phyloP scores from a whole-genome alignment of 257 asterid genomes.

The Jasminum sambac region DNA sequence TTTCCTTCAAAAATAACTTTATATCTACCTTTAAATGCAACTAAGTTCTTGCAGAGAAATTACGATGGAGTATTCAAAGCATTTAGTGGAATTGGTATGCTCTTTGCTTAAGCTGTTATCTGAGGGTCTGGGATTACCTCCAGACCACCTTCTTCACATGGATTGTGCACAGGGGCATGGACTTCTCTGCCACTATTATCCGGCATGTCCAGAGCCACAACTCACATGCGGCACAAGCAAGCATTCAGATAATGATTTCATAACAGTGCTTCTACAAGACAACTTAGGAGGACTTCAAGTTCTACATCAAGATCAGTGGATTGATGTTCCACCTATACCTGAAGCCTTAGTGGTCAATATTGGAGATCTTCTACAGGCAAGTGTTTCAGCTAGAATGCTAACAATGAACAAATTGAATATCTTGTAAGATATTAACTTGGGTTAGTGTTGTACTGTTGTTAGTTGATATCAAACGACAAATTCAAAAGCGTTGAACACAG shows the following conservation, averaged over 20 bases:
- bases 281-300: constrained; percentile 20
- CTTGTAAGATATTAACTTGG: not conserved
- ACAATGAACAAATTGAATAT: not conserved
- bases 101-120: constrained; percentile 13
- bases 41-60: constrained; percentile 6
- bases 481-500: constrained; percentile 29
- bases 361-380: constrained; percentile 25
- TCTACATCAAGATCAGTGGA: constrained; percentile 18
- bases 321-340: constrained; percentile 17
- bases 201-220: constrained; percentile 14
- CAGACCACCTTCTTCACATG: constrained; percentile 11
- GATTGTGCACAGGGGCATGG: constrained; percentile 16
- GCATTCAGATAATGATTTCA: constrained; percentile 10
- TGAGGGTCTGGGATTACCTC: constrained; percentile 3
- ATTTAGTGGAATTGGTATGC: not conserved
- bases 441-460: not conserved
- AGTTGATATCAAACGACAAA: constrained; percentile 25
- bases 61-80: constrained; percentile 11
- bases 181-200: constrained; percentile 9
- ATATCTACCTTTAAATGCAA: too few species aligned
- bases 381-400: not conserved
- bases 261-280: constrained; percentile 23
- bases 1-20: too few species aligned
- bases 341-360: constrained; percentile 14
- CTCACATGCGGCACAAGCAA: not conserved